phyloP scores from a whole-genome alignment of 495 filamentous ascomycete genomes.

The Pyrenopolyporus hunteri region DNA sequence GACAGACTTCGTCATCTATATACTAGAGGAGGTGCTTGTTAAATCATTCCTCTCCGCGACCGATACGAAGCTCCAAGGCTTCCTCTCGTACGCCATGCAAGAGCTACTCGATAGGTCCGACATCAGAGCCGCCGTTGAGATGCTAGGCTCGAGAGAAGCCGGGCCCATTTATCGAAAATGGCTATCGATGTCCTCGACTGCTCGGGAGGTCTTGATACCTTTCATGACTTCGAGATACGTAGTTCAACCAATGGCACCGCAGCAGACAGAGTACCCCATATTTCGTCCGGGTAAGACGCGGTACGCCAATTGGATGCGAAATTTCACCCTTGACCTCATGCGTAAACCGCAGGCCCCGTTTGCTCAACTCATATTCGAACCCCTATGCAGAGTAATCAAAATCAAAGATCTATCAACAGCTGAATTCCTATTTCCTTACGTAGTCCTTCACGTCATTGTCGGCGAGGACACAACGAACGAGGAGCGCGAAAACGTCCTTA shows the following conservation, averaged over 20 bases:
- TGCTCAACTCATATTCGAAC: conserved; percentile 74
- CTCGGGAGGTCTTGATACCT: conserved; percentile 80
- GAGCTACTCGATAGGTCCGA: conserved; percentile 79
- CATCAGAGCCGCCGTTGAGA: conserved; percentile 63
- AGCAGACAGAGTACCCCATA: conserved; percentile 73
- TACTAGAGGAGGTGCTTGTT: conserved; percentile 85
- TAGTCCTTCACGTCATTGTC: conserved; percentile 78
- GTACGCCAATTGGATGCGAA: conserved; percentile 81
- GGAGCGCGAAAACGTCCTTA: conserved; percentile 68
- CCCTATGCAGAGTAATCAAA: conserved; percentile 77
- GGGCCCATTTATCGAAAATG: conserved; percentile 71
- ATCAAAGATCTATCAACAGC: conserved; percentile 82
- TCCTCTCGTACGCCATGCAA: conserved; percentile 92
- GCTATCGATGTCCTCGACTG: conserved; percentile 72
- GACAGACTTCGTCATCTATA: conserved; percentile 81
- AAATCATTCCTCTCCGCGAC: conserved; percentile 88
- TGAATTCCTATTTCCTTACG: conserved; percentile 85
- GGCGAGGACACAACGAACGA: conserved; percentile 63
- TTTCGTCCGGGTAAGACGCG: conserved; percentile 63
- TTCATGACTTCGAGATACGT: conserved; percentile 84
- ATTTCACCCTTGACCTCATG: conserved; percentile 80
- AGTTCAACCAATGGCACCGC: conserved; percentile 63
- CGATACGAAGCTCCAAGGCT: conserved; percentile 85
- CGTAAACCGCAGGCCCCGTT: conserved; percentile 72
- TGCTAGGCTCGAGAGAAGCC: conserved; percentile 44